Conservation (phyloP, 495 filamentous ascomycete species). For the Corynascus novoguineensis region DNA sequence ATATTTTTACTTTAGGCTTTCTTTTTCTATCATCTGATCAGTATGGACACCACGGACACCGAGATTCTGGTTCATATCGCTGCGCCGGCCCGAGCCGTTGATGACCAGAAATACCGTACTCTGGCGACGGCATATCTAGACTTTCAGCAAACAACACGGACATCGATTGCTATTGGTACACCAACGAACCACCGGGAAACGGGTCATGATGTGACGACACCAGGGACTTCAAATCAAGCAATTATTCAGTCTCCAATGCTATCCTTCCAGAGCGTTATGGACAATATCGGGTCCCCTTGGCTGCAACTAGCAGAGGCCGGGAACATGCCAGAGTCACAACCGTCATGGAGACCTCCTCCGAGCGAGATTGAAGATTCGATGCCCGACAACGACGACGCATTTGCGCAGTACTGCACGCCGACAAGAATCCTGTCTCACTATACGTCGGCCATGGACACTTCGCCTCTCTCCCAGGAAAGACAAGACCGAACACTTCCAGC, state of each 20-base stretch:
- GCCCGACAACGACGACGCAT: conserved; percentile 25
- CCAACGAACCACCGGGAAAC: neutral
- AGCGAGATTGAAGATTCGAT: conserved; percentile 41
- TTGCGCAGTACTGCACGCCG: conserved; percentile 33
- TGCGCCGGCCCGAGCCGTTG: conserved; percentile 53
- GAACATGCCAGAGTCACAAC: conserved; percentile 4
- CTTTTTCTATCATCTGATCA: too few species aligned
- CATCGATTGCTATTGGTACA: neutral
- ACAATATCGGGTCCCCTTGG: conserved; percentile 41
- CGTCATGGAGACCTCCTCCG: conserved; percentile 36
- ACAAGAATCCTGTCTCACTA: conserved; percentile 41
- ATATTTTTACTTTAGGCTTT: neutral
- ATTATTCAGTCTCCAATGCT: conserved; percentile 29
- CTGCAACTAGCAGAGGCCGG: conserved; percentile 15
- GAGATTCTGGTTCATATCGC: conserved; percentile 68
- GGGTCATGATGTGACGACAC: neutral
- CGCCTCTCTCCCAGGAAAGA: neutral
- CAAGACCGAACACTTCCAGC: neutral
- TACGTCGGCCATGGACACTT: conserved; percentile 26
- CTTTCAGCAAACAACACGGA: conserved; percentile 42
- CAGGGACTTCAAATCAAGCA: neutral
- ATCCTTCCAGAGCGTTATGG: conserved; percentile 42
- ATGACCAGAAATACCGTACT: conserved; percentile 60
- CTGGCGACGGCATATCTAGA: conserved; percentile 56
- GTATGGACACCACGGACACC: conserved; percentile 26